These are phyloP conservation scores for Ophiostoma australiae DNA, from an alignment of 2,329 filamentous ascomycete species.

Conservation along the genomic window DNA sequence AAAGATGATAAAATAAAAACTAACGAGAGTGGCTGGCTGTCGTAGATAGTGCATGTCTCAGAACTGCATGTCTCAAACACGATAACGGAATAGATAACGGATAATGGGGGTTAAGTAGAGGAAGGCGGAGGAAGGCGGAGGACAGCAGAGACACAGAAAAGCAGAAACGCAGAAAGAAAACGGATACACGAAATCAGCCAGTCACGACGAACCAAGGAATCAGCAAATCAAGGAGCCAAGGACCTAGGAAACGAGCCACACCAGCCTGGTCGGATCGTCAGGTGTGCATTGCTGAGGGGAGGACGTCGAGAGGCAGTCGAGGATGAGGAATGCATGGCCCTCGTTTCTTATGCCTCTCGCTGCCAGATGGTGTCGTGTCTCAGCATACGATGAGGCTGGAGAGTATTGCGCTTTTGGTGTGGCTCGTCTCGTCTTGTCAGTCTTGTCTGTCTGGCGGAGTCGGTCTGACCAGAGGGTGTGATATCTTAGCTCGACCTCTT, in stretches of 20 bases:
- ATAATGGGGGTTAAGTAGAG: too few relatives aligned
- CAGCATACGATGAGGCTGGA: slow-evolving; percentile 4
- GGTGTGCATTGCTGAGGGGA: not conserved
- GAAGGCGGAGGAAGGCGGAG: not conserved
- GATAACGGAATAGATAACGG: not conserved
- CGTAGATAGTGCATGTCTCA: slow-evolving; percentile 1
- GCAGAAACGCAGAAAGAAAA: too few relatives aligned
- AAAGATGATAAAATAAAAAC: too few relatives aligned
- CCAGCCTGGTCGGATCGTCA: not conserved
- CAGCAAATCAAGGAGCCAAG: not conserved
- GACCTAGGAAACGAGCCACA: slow-evolving; percentile 1
- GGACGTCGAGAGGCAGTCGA: not conserved
- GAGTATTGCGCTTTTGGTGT: not conserved
- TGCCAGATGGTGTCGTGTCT: not conserved
- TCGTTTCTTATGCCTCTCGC: too few relatives aligned
- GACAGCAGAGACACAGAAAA: not conserved
- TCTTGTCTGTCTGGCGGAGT: too few relatives aligned
- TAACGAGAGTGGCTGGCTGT: not conserved
- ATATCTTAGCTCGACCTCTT: too few relatives aligned
- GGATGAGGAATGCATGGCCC: not conserved
- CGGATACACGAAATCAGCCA: too few relatives aligned
- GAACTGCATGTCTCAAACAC: slow-evolving; percentile 6
- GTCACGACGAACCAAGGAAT: too few relatives aligned
- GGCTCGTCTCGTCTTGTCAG: not conserved
- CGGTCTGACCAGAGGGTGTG: too few relatives aligned